Evolutionary conservation across 345 rosid genomes (phyloP), one percentile per base, ranked within the genome.

Genomic region (Rhizophora mangle): DNA sequence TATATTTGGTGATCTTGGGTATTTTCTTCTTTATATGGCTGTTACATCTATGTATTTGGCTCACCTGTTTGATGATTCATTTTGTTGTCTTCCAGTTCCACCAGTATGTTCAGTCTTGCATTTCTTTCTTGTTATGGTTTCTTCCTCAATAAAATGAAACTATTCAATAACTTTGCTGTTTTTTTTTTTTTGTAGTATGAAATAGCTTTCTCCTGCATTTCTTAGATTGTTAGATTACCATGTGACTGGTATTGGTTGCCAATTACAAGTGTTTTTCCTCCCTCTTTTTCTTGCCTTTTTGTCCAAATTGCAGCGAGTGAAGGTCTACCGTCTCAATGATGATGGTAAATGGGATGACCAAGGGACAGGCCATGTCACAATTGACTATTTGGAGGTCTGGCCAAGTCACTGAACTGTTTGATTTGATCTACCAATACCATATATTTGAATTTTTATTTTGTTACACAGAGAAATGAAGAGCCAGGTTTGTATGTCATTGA

Each of bases 321-420:
- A 95, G 85, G 87, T 95, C 60, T 95, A 87, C 67, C 89, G 86
- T 66, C 72, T 86, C 69, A 87, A 68, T 54, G 90, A 85, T 24
- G 89, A 86, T 85, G 96, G 96, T 58, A 86, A 89, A 82, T 95
- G 99, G 99, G 97, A 95, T 78, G 99, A 95, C 74, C 93, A 80
- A 81, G 99, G 99, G 74, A 92, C 99, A 59, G 99, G 97, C 73
- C 83, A 83, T 80, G 86, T 90, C 53, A 78, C 82, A 27, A 84
- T 95, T 24, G 99, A 95, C 79, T 95, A 85, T 81, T 13, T 87
- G 74, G 93, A 95, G 97, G 99, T 92, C 52, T 76, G 83, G 72
- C 73, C 52, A 53, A 54, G 36, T 82, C 20, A 4, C 15, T 47
- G 22, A 60, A 56, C 60, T 56, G 10, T 56, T 56, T 10, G 18